These are phyloP conservation scores for Dendrobium nobile DNA, from an alignment of 106 monocot species.

Conservation along the genomic window DNA sequence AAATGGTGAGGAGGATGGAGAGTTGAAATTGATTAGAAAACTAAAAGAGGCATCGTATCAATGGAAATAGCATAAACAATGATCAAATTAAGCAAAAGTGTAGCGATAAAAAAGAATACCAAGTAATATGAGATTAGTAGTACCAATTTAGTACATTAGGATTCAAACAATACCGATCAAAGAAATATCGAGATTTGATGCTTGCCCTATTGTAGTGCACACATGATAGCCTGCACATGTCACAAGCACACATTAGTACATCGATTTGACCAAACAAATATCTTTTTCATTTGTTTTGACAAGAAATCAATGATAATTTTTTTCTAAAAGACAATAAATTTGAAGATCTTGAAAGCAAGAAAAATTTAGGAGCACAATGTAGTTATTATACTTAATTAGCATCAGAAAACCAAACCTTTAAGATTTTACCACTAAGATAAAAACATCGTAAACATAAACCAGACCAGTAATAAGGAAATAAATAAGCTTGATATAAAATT, in stretches of 20 bases:
- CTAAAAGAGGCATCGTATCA: background rate
- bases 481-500: background rate
- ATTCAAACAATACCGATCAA: constrained; percentile 42
- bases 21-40: background rate
- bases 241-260: constrained; percentile 5
- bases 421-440: background rate
- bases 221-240: constrained; percentile 71
- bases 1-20: background rate
- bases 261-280: background rate
- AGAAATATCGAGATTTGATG: constrained; percentile 37
- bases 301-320: background rate
- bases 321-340: background rate
- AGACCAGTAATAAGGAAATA: background rate
- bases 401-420: background rate
- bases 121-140: background rate
- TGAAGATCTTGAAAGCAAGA: background rate
- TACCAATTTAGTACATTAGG: background rate
- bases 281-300: background rate
- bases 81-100: background rate
- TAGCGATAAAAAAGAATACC: background rate
- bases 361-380: background rate
- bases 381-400: background rate
- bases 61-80: background rate
- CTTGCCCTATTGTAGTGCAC: constrained; percentile 54
- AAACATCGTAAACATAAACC: background rate